phyloP scores from a whole-genome alignment of 169 alveolate species.

The Eimeria tenella region DNA sequence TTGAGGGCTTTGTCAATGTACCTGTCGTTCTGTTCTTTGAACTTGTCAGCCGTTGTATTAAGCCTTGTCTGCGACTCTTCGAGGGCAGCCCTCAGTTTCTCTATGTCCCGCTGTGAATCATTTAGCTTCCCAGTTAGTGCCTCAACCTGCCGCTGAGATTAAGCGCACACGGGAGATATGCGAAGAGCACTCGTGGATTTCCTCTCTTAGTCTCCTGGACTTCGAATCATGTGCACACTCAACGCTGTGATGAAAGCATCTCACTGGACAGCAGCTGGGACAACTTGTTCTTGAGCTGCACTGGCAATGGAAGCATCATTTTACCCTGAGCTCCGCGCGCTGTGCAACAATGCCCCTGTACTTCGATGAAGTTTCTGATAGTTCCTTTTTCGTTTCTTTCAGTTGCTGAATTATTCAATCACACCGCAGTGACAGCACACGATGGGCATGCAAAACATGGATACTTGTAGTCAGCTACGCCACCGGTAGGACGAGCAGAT shows the following conservation, averaged over 20 bases:
- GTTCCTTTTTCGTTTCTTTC: slow-evolving; percentile 51
- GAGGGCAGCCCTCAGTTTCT: slow-evolving; percentile 53
- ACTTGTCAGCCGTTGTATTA: slow-evolving; percentile 53
- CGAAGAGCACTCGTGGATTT: not conserved
- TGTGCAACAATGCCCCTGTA: slow-evolving; percentile 14
- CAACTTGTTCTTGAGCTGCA: not conserved
- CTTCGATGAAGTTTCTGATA: not conserved
- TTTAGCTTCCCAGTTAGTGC: slow-evolving; percentile 4
- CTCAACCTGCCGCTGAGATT: not conserved
- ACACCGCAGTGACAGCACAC: not conserved
- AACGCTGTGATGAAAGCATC: too few species aligned
- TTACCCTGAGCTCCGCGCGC: slow-evolving; percentile 46
- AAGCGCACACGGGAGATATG: not conserved
- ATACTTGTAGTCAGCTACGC: too few species aligned
- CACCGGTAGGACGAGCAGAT: not conserved
- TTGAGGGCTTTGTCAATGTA: not conserved
- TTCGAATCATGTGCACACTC: too few species aligned
- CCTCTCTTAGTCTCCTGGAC: not conserved
- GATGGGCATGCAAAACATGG: too few species aligned
- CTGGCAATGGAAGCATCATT: not conserved
- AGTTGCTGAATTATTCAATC: slow-evolving; percentile 25
- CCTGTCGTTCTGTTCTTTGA: slow-evolving; percentile 56
- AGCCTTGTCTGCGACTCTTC: slow-evolving; percentile 38
- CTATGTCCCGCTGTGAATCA: not conserved
- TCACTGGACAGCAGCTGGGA: too few species aligned